Evolutionary conservation across 108 stramenopile genomes (phyloP), one percentile per base, ranked within the genome.

Genomic region (Pseudonitzschia multistriata): DNA sequence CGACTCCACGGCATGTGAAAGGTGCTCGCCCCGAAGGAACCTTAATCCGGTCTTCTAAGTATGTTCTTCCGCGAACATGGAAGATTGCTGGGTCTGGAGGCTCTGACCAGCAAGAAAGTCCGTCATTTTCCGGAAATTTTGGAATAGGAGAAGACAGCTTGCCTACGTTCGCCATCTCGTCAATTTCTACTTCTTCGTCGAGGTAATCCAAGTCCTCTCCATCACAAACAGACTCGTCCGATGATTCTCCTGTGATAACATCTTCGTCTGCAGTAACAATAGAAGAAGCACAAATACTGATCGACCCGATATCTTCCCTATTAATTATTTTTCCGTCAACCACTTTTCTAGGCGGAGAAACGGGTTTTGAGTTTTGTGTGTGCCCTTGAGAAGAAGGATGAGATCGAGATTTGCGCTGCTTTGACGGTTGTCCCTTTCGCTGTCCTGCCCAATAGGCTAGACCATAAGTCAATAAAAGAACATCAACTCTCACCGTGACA

Each of bases 41-140:
- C 71, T 96, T 96, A 67, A 92, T 61, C n/a, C 85, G 73, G 75
- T 96, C 87, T 37, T 67, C 72, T 40, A 96, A 70, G 73, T 96
- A 96, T 10, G 79, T 83, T 11, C 28, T 65, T 25, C 95, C 87
- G 8, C 95, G 85, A 17, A 96, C 95, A 70, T 78, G 79, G 74
- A 94, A 96, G 22, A 94, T 82, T 21, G 60, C 67, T 45, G 84
- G 70, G 53, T 79, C 80, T 8, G 79, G 61, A 15, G 92, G 92
- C 35, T 78, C 80, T 7, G 89, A 88, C 91, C 91, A 96, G 68
- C 92, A 94, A 37, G 94, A 81, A 27, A 66, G 54, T 33, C 89
- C 89, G 60, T 78, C 66, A 59, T 88, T 88, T n/a, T 82, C 68
- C 17, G 88, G 88, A 79, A 79, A 88, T 50, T 75, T 62, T 25